Evolutionary conservation across 176 grass and related monocot species (phyloP).

Genomic region (Carex kokanica): DNA sequence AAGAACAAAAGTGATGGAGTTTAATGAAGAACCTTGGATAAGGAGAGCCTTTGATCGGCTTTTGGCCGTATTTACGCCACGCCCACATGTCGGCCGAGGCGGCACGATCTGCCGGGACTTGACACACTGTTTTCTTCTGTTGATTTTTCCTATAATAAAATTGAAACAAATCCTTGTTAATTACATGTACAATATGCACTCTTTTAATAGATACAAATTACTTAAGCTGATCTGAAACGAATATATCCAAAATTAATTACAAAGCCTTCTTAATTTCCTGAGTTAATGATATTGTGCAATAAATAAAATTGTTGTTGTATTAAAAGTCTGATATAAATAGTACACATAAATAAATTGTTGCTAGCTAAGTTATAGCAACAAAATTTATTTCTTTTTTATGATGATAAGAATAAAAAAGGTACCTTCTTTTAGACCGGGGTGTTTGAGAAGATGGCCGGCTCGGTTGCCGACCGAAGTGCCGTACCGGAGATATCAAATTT

Average conservation of each 20-base stretch:
- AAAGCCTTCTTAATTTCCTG: background rate
- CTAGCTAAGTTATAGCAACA: background rate
- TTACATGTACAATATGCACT: background rate
- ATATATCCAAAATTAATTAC: background rate
- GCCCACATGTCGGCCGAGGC: conserved; percentile 42
- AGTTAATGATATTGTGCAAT: background rate
- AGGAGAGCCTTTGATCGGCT: conserved; percentile 52
- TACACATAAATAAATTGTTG: background rate
- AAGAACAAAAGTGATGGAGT: background rate
- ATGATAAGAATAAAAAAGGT: background rate
- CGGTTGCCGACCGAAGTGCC: conserved; percentile 18
- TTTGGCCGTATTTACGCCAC: conserved; percentile 56
- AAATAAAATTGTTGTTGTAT: background rate
- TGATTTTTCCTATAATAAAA: conserved; percentile 37
- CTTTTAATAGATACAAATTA: background rate
- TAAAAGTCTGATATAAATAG: background rate
- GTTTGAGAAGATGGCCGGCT: conserved; percentile 30
- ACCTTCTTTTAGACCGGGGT: conserved; percentile 41
- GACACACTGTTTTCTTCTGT: conserved; percentile 48
- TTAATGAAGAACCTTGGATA: conserved; percentile 40
- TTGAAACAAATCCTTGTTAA: background rate
- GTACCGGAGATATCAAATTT: background rate
- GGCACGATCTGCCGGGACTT: conserved; percentile 31
- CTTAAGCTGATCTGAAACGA: background rate
- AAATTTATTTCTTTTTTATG: background rate